phyloP scores from a whole-genome alignment of 257 asterid genomes.

The Mentha longifolia region DNA sequence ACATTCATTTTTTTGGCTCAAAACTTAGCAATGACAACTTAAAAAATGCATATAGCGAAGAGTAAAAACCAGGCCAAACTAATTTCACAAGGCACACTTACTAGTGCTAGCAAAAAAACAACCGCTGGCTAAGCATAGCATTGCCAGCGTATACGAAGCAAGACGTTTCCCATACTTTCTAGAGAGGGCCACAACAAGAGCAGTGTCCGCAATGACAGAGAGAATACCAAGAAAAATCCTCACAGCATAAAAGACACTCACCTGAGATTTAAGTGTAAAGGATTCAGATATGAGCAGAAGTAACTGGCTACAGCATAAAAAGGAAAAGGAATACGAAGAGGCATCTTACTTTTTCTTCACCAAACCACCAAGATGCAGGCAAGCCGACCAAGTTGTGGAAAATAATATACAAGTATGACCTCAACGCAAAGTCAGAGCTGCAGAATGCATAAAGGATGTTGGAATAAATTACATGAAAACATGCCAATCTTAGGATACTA shows the following conservation, averaged over 20 bases:
- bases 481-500: conserved; percentile 1
- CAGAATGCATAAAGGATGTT: conserved; percentile 35
- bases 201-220: conserved; percentile 78
- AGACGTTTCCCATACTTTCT: conserved; percentile 94
- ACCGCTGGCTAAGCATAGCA: conserved; percentile 98
- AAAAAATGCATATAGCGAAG: conserved; percentile 7
- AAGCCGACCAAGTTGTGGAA: conserved; percentile 80
- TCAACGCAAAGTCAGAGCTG: conserved; percentile 88
- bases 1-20: conserved; percentile 23
- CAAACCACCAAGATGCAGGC: conserved; percentile 97
- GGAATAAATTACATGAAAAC: conserved; percentile 22
- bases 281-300: conserved; percentile 29
- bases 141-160: conserved; percentile 90
- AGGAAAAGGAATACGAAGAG: conserved; percentile 14
- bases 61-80: conserved; percentile 7
- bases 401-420: conserved; percentile 83
- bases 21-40: conserved; percentile 20
- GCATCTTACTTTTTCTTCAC: conserved; percentile 78
- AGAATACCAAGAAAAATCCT: conserved; percentile 78
- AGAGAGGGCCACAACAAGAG: conserved; percentile 93
- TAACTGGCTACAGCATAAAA: conserved; percentile 15
- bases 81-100: conserved; percentile 41
- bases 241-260: conserved; percentile 86
- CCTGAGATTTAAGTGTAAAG: conserved; percentile 56
- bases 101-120: conserved; percentile 98